Conservation (phyloP, 1,284 basidiomycete genomes). For the Neonothopanus nambi region DNA sequence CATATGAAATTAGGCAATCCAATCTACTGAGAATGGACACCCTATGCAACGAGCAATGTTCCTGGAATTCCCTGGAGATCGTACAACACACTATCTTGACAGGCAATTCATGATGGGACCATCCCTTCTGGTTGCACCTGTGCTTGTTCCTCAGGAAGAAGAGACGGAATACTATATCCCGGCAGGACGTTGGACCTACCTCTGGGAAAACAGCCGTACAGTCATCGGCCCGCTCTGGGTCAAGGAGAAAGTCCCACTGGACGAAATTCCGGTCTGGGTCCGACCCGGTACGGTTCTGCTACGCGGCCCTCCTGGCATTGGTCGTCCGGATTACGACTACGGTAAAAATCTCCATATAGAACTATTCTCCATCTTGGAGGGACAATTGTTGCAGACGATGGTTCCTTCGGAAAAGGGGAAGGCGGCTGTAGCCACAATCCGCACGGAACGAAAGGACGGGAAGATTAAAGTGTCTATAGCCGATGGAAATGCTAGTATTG, state of each 20-base stretch:
- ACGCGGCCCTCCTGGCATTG: conserved; percentile 53
- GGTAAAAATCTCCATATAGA: conserved; percentile 50
- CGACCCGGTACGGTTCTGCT: conserved; percentile 55
- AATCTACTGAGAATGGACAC: conserved; percentile 57
- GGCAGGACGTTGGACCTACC: conserved; percentile 67
- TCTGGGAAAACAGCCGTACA: conserved; percentile 51
- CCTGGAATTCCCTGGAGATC: conserved; percentile 69
- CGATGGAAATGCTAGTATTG: conserved; percentile 19
- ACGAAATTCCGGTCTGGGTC: conserved; percentile 69
- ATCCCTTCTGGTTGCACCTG: conserved; percentile 72
- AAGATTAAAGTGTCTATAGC: conserved; percentile 30
- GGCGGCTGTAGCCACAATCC: conserved; percentile 38
- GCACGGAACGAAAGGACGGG: conserved; percentile 31
- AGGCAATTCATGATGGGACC: conserved; percentile 72
- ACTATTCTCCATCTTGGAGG: conserved; percentile 52
- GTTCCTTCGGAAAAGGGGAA: conserved; percentile 45
- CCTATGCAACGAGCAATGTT: conserved; percentile 76
- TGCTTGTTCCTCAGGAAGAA: conserved; percentile 60
- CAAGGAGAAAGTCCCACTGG: conserved; percentile 53
- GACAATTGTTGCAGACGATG: conserved; percentile 39
- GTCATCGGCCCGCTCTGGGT: conserved; percentile 57
- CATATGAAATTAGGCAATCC: conserved; percentile 48
- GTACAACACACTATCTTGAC: conserved; percentile 65
- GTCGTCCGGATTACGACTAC: conserved; percentile 70
- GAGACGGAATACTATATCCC: conserved; percentile 71